Base-by-base conservation (phyloP, 495 filamentous ascomycete genomes). In the Penicillium atrosanguineum region DNA sequence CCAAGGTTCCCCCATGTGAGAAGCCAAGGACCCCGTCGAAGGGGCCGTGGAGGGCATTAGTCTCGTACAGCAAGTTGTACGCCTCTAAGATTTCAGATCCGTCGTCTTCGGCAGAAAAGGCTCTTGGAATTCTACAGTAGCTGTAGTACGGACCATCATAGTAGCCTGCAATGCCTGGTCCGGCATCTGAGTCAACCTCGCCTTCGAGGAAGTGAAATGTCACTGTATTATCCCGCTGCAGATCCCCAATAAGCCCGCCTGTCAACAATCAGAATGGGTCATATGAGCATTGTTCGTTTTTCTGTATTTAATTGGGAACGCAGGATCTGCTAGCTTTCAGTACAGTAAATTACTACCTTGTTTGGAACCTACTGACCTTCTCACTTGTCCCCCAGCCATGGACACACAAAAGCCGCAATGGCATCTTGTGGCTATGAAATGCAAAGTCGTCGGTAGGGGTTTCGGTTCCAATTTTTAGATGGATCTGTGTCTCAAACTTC, bases 11-110 rank as follows among this genome's bases (percentile, higher is more conserved):
- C 4, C 71, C 71, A 29, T 74, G 71, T 14, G 71, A 74, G 48
- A 73, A 73, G 14, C 69, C 71, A 28, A 74, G 51, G 26, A 73
- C 50, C 25, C 64, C 70, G 40, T 74, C 71, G 36, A 74, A 74
- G 12, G 71, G 71, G 9, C 68, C 69, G 21, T 75, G 65, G 23
- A 66, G 50, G 14, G 60, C 56, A n/a, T 73, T 58, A 18, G 64
- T 58, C 29, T 72, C 68, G 49, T 66, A 52, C 7, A 74, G 57
- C 25, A 55, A 47, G 21, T 63, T 51, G 36, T 69, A 71, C 0
- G 70, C 68, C 8, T 65, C 64, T 8, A 54, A 29, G 6, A 72
- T 50, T 12, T 66, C 61, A 19, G 59, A 48, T 4, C 62, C 62
- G 42, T 69, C 48, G 16, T 69, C 65, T 15, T 50, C 50, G 21